Conservation (phyloP, 139 green algal genomes). For the Chlamydomonas eustigma region DNA sequence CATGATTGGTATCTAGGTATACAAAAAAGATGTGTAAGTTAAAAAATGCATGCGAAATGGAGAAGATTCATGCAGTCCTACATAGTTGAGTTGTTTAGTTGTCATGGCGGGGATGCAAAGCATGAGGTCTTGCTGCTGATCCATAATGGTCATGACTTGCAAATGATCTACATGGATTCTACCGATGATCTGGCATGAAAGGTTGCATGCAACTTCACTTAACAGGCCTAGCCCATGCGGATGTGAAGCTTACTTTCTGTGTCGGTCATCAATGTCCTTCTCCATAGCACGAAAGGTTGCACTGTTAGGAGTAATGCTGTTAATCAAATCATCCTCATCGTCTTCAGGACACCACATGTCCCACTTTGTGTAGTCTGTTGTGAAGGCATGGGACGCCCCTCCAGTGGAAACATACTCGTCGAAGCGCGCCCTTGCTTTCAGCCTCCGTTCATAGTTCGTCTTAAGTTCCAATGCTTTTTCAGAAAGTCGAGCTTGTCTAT, state of each 20-base stretch:
- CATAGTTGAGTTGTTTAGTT: too few relatives aligned
- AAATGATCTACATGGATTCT: too few relatives aligned
- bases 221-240: too few relatives aligned
- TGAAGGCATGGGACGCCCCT: slow-evolving; percentile 2
- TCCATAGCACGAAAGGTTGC: slow-evolving; percentile 67
- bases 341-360: slow-evolving; percentile 77
- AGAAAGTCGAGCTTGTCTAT: slow-evolving; percentile 31
- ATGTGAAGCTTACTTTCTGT: slow-evolving; percentile 26
- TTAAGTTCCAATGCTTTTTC: slow-evolving; percentile 56
- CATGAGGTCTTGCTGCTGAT: too few relatives aligned
- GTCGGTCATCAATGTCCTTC: slow-evolving; percentile 73
- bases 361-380: slow-evolving; percentile 77
- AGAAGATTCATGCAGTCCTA: too few relatives aligned
- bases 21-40: too few relatives aligned
- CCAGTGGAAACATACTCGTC: slow-evolving; percentile 34
- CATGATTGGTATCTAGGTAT: too few relatives aligned
- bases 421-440: slow-evolving; percentile 45
- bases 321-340: slow-evolving; percentile 76
- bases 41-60: too few relatives aligned
- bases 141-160: too few relatives aligned
- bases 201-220: too few relatives aligned
- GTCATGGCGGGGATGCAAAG: too few relatives aligned
- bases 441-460: slow-evolving; percentile 42
- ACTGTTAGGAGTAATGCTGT: slow-evolving; percentile 49
- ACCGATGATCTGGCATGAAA: too few relatives aligned